phyloP scores from a whole-genome alignment of 208 protist genomes.

The Leishmania amazonensis region DNA sequence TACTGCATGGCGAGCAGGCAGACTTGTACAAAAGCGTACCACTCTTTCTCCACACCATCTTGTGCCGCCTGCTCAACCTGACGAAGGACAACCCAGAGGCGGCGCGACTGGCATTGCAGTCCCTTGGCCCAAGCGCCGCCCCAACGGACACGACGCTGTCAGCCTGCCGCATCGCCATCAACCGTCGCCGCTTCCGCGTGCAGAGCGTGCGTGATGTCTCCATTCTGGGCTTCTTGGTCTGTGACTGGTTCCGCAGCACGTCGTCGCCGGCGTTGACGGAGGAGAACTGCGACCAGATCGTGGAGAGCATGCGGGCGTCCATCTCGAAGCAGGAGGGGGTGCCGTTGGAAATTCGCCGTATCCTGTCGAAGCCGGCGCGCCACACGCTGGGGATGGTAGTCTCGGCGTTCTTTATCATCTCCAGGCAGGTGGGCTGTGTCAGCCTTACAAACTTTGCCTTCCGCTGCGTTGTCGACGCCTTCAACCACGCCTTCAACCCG shows the following conservation, averaged over 20 bases:
- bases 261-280: slow-evolving; percentile 61
- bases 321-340: slow-evolving; percentile 41
- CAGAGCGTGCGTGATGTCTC: slow-evolving; percentile 57
- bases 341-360: slow-evolving; percentile 45
- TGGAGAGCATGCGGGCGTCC: slow-evolving; percentile 50
- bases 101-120: slow-evolving; percentile 50
- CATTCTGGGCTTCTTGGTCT: slow-evolving; percentile 76
- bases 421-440: slow-evolving; percentile 30
- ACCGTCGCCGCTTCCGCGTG: slow-evolving; percentile 68
- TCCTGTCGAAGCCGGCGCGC: slow-evolving; percentile 62
- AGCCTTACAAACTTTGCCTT: slow-evolving; percentile 62
- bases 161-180: slow-evolving; percentile 73
- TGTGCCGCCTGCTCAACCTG: slow-evolving; percentile 78
- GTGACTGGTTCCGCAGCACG: slow-evolving; percentile 81
- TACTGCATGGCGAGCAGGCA: slow-evolving; percentile 84
- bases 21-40: slow-evolving; percentile 78
- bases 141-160: slow-evolving; percentile 50
- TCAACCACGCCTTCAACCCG: slow-evolving; percentile 79
- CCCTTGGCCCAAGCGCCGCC: slow-evolving; percentile 62
- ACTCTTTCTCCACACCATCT: slow-evolving; percentile 70
- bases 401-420: slow-evolving; percentile 71
- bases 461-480: slow-evolving; percentile 62
- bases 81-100: slow-evolving; percentile 41
- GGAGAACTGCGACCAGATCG: slow-evolving; percentile 62
- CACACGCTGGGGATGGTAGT: slow-evolving; percentile 83